Evolutionary conservation across 2,329 filamentous ascomycete genomes (phyloP).

Genomic region (Epichloe scottii): DNA sequence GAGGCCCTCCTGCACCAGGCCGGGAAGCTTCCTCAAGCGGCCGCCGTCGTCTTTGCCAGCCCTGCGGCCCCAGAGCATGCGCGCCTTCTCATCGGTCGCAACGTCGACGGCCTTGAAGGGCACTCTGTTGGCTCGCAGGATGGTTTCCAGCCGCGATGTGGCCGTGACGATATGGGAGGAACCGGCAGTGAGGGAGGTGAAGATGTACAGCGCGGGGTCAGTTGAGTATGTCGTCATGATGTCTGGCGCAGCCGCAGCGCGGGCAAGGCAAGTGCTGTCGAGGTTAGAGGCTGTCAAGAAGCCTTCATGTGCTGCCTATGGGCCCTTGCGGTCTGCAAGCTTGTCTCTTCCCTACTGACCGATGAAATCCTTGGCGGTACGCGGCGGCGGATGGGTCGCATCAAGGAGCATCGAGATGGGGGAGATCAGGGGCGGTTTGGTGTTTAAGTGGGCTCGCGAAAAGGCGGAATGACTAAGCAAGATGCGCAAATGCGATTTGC

Average conservation of each 20-base stretch:
- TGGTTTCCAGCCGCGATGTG: slow-evolving; percentile 89
- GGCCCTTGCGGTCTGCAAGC: too few species aligned
- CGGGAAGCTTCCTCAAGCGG: slow-evolving; percentile 66
- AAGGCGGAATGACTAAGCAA: too few species aligned
- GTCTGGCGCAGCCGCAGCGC: background rate
- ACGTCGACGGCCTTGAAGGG: slow-evolving; percentile 89
- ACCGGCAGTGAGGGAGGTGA: slow-evolving; percentile 89
- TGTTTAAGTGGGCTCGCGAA: background rate
- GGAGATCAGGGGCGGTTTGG: background rate
- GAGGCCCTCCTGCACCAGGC: slow-evolving; percentile 73
- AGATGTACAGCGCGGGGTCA: slow-evolving; percentile 76
- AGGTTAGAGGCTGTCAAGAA: too few species aligned
- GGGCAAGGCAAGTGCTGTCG: background rate
- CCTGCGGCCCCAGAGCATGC: slow-evolving; percentile 77
- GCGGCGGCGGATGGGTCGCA: too few species aligned
- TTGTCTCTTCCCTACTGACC: too few species aligned
- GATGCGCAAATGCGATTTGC: too few species aligned
- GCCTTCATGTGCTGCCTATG: too few species aligned
- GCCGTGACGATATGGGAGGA: slow-evolving; percentile 94
- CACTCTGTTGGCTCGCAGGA: slow-evolving; percentile 86
- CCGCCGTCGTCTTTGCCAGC: slow-evolving; percentile 56
- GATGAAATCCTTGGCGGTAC: background rate
- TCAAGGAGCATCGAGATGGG: background rate
- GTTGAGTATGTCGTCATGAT: slow-evolving; percentile 35
- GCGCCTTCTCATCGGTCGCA: slow-evolving; percentile 77